Evolutionary conservation across 1,284 basidiomycete species (phyloP).

Genomic region (Wallemia ichthyophaga): DNA sequence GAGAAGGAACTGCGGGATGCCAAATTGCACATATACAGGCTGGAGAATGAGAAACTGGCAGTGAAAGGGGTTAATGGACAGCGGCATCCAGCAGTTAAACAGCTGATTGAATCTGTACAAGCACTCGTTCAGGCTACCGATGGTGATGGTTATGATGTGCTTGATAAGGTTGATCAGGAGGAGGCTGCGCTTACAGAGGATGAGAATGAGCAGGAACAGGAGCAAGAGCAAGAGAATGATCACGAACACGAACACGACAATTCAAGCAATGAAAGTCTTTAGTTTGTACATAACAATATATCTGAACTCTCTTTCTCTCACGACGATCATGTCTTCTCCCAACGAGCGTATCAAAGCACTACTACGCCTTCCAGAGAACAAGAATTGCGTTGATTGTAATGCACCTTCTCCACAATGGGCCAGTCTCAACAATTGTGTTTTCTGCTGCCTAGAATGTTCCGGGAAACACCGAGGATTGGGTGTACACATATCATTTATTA

Average conservation of each 20-base stretch:
- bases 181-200: not conserved
- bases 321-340: not conserved
- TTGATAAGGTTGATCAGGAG: not conserved
- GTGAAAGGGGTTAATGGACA: not conserved
- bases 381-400: not conserved
- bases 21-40: not conserved
- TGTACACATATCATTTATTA: not conserved
- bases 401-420: not conserved
- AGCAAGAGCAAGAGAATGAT: too few species aligned
- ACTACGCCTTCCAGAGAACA: not conserved
- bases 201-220: not conserved
- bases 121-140: not conserved
- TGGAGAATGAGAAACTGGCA: not conserved
- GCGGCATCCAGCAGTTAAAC: not conserved
- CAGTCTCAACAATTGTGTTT: not conserved
- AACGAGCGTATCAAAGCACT: not conserved
- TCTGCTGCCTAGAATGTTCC: not conserved
- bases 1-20: not conserved
- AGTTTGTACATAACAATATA: not conserved
- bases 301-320: not conserved
- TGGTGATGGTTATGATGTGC: not conserved
- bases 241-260: too few species aligned
- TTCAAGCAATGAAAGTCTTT: too few species aligned
- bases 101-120: not conserved
- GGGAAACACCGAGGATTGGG: not conserved